These are phyloP conservation scores for Ramaria rubella DNA, from an alignment of 768 basidiomycete species.

Conservation along the genomic window DNA sequence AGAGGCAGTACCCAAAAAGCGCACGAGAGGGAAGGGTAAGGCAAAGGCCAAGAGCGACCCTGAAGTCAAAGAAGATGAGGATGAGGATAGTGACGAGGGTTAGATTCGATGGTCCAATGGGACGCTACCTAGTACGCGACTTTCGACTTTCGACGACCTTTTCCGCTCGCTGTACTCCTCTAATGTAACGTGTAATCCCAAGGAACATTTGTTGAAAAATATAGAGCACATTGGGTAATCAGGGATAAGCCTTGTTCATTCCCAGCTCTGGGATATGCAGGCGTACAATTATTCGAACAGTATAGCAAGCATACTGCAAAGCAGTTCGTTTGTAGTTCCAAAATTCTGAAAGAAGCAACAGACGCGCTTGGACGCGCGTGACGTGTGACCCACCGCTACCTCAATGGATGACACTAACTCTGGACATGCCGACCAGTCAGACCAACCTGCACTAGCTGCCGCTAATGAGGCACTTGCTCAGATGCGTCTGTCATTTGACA, in stretches of 20 bases:
- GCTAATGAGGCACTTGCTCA: constrained; percentile 14
- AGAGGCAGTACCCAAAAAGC: constrained; percentile 15
- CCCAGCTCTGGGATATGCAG: too few species aligned
- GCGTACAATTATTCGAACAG: too few species aligned
- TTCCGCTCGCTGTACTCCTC: background rate
- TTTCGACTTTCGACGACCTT: background rate
- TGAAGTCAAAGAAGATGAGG: constrained; percentile 9
- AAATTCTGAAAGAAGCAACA: background rate
- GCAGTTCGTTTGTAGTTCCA: background rate
- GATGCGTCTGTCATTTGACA: constrained; percentile 15
- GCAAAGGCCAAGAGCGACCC: constrained; percentile 8
- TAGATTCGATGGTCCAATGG: background rate
- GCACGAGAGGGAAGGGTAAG: constrained; percentile 8
- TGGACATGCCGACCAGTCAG: background rate
- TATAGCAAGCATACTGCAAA: background rate
- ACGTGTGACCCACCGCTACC: background rate
- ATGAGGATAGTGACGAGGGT: constrained; percentile 10
- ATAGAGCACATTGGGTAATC: too few species aligned
- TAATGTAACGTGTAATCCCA: constrained; percentile 4
- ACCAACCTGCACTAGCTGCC: constrained; percentile 11
- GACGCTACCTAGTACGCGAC: background rate
- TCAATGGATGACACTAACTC: background rate
- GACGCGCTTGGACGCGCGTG: background rate
- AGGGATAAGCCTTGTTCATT: too few species aligned
- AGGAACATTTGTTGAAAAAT: too few species aligned